Evolutionary conservation across 257 asterid species (phyloP), one percentile per base, ranked within the genome.

Genomic region (Solanum pennellii): DNA sequence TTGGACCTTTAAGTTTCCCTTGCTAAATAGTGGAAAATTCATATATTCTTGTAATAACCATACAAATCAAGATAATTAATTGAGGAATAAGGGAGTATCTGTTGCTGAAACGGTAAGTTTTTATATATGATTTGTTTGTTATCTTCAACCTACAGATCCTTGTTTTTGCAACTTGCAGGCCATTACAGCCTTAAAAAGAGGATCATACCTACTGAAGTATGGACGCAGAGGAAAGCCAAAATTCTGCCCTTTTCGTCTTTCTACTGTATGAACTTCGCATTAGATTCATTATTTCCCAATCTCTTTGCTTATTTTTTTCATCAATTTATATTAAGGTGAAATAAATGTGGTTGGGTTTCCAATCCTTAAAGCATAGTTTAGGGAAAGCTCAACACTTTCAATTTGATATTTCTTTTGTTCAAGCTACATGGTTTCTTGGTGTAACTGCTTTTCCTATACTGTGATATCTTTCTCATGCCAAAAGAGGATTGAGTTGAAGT

Each of bases 151-250:
- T 41, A 74, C 37, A 59, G 20, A 41, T 77, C 68, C 71, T 87
- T 88, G 87, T 21, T 82, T 41, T 85, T 79, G 45, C 76, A n/a
- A 79, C 41, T 31, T 88, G 72, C 93, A 94, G 98, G 95, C 95
- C 83, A 93, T 93, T 65, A 93, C 90, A 89, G 92, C 93, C 88
- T 86, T 94, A 65, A 93, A 94, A 85, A 93, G 91, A 88, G 96
- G 95, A 83, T 89, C 96, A 31, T 91, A 91, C 90, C 93, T 94
- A 82, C 91, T 93, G 85, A 94, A 94, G 92, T 93, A 93, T 89
- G 95, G 98, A 74, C 91, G 95, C 80, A 93, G 92, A 93, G 95
- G 98, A 72, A 94, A 94, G 83, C 98, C 98, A 20, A 93, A 93
- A 88, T 94, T 93, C 86, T 93, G 94, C 89, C 96, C 94, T 52